Conservation (phyloP, 352 stramenopile genomes). For the Globisporangium takayamanum region DNA sequence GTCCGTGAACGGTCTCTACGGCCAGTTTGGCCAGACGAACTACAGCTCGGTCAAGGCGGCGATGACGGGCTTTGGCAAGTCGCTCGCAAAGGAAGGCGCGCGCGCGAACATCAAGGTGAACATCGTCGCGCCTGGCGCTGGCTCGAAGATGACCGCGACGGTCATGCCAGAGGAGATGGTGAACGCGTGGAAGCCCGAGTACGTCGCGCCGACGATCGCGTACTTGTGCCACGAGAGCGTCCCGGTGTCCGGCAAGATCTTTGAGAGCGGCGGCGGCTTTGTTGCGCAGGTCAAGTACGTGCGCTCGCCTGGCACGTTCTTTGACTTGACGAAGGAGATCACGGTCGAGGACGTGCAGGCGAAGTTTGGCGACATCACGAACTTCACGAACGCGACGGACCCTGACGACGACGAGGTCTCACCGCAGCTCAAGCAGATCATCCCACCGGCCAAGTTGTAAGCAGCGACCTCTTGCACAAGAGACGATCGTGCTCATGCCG, state of each 20-base stretch:
- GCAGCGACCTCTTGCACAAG: neutral
- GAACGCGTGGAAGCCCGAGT: constrained; percentile 83
- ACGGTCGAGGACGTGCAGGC: constrained; percentile 69
- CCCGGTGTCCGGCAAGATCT: constrained; percentile 64
- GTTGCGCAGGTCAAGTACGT: constrained; percentile 80
- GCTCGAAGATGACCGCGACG: constrained; percentile 83
- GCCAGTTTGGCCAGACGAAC: constrained; percentile 89
- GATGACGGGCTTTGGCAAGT: constrained; percentile 91
- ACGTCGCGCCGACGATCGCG: constrained; percentile 80
- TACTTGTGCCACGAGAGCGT: constrained; percentile 84
- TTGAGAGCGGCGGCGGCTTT: constrained; percentile 83
- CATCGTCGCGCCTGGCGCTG: constrained; percentile 78
- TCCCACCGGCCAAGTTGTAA: constrained; percentile 64
- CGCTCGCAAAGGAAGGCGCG: constrained; percentile 83
- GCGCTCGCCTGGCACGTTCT: constrained; percentile 57
- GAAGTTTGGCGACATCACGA: constrained; percentile 69
- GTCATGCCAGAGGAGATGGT: constrained; percentile 82
- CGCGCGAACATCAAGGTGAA: constrained; percentile 86
- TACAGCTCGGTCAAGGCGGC: constrained; percentile 89
- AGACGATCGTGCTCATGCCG: too few species aligned
- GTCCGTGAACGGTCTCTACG: constrained; percentile 75
- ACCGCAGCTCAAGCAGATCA: constrained; percentile 77
- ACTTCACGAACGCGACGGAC: constrained; percentile 71
- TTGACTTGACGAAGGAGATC: constrained; percentile 67
- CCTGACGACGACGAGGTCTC: constrained; percentile 71